Evolutionary conservation across 225 moss, liverwort and hornwort species (phyloP).

Genomic region (Physcomitrellopsis africana): DNA sequence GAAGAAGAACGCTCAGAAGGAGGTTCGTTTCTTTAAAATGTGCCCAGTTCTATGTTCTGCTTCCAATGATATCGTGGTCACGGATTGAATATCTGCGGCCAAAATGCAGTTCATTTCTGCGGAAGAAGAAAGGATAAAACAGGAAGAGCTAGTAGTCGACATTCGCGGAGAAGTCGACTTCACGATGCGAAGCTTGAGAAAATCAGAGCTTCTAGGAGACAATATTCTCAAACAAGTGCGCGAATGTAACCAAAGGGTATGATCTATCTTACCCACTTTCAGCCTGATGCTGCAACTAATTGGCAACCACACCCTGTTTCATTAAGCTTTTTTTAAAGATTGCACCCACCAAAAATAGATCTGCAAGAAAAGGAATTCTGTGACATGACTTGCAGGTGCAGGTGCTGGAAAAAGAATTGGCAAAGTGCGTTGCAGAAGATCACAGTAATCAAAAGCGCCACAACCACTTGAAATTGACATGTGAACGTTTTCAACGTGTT

Average conservation of each 20-base stretch:
- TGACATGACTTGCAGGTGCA: constrained; percentile 35
- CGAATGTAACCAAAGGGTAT: constrained; percentile 37
- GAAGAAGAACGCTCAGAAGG: constrained; percentile 57
- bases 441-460: constrained; percentile 51
- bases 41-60: constrained; percentile 2
- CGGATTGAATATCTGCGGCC: neutral
- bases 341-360: too few relatives aligned
- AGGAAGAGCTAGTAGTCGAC: constrained; percentile 47
- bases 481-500: constrained; percentile 57
- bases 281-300: too few relatives aligned
- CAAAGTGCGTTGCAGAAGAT: constrained; percentile 57
- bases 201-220: constrained; percentile 65
- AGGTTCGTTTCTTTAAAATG: constrained; percentile 42
- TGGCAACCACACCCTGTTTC: too few relatives aligned
- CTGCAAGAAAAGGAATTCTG: too few relatives aligned
- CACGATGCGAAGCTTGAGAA: constrained; percentile 66
- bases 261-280: too few relatives aligned
- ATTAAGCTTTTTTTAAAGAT: too few relatives aligned
- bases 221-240: constrained; percentile 52
- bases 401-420: constrained; percentile 64
- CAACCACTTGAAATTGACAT: constrained; percentile 49
- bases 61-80: neutral
- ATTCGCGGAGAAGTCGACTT: constrained; percentile 67
- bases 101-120: constrained; percentile 44
- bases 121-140: constrained; percentile 61